Conservation (phyloP, 352 stramenopile genomes). For the Phytophthora quininea region DNA sequence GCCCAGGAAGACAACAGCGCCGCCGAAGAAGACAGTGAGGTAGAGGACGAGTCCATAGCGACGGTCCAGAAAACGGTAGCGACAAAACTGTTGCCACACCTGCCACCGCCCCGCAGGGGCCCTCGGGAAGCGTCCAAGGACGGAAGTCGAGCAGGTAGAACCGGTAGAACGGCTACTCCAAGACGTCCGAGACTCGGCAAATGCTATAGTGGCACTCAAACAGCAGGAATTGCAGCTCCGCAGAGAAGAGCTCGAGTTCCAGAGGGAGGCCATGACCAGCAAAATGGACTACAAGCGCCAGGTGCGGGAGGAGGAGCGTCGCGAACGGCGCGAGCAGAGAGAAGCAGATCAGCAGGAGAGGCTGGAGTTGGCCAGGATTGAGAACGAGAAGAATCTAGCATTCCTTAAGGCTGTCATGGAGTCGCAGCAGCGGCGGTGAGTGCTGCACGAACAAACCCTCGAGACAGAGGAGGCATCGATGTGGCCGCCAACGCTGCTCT, state of each 20-base stretch:
- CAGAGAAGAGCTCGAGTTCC: slow-evolving; percentile 32
- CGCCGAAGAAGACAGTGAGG: not conserved
- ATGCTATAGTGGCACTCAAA: slow-evolving; percentile 19
- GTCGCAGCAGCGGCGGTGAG: slow-evolving; percentile 28
- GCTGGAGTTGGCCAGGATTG: slow-evolving; percentile 34
- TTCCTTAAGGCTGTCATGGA: slow-evolving; percentile 42
- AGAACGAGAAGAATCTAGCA: slow-evolving; percentile 42
- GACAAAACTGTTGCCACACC: not conserved
- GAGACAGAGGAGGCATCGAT: too few relatives aligned
- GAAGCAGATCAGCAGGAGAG: slow-evolving; percentile 34
- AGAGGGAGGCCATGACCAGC: slow-evolving; percentile 26
- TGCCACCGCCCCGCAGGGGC: not conserved
- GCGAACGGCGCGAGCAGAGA: slow-evolving; percentile 26
- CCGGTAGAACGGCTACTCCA: slow-evolving; percentile 18
- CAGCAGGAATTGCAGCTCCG: slow-evolving; percentile 30
- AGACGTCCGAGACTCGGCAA: slow-evolving; percentile 27
- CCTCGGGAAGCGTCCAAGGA: slow-evolving; percentile 26
- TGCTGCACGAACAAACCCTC: too few relatives aligned
- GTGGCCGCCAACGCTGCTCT: too few relatives aligned
- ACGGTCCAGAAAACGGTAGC: not conserved
- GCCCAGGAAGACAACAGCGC: not conserved
- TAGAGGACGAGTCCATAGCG: not conserved
- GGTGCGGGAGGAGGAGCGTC: slow-evolving; percentile 28
- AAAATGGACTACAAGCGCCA: slow-evolving; percentile 35
- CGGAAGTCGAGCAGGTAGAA: not conserved